phyloP scores from a whole-genome alignment of 1,284 basidiomycete species.

The Heterobasidion irregulare region DNA sequence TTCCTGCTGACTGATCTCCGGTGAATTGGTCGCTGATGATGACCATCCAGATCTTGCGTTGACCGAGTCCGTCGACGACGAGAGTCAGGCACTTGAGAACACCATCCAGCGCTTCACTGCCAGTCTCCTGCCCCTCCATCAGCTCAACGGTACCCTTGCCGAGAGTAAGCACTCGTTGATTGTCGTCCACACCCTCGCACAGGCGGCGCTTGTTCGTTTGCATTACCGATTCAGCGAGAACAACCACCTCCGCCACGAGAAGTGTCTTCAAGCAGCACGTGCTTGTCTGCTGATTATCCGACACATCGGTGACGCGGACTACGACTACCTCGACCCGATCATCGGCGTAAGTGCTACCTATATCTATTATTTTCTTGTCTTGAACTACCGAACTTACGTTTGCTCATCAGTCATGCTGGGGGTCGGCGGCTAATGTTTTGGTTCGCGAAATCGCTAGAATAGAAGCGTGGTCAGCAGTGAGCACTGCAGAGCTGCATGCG shows the following conservation, averaged over 20 bases:
- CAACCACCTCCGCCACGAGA: constrained; percentile 52
- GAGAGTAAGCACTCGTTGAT: constrained; percentile 55
- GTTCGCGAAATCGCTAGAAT: constrained; percentile 52
- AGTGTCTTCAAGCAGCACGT: constrained; percentile 53
- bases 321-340: constrained; percentile 63
- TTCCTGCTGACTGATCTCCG: background rate
- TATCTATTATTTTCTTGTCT: constrained; percentile 6
- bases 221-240: constrained; percentile 54
- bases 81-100: constrained; percentile 52
- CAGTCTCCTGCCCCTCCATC: constrained; percentile 55
- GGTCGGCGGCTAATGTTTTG: constrained; percentile 53
- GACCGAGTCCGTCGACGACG: constrained; percentile 41
- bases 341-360: constrained; percentile 45
- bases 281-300: constrained; percentile 50
- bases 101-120: constrained; percentile 53
- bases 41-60: constrained; percentile 22
- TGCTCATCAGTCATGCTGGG: constrained; percentile 57
- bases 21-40: constrained; percentile 11
- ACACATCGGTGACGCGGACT: constrained; percentile 54
- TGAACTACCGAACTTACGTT: background rate
- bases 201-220: constrained; percentile 60
- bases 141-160: constrained; percentile 46
- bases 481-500: constrained; percentile 44
- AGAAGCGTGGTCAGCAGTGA: constrained; percentile 51
- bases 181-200: constrained; percentile 54